Evolutionary conservation across 768 basidiomycete species (phyloP).

Genomic region (Leucosporidium yakuticum): DNA sequence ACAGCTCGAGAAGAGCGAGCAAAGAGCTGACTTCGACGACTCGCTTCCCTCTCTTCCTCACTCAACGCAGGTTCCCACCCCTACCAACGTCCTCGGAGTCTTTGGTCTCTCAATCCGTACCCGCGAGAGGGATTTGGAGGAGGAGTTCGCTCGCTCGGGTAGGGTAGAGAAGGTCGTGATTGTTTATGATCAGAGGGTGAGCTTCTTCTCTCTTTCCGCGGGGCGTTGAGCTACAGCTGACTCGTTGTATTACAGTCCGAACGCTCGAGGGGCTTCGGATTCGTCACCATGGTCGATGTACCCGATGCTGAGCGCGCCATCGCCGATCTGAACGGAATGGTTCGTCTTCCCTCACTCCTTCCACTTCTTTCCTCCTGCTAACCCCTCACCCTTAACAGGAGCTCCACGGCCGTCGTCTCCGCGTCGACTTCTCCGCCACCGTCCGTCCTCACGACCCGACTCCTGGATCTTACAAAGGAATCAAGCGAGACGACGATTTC

Average conservation of each 20-base stretch:
- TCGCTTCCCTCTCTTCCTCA: no score
- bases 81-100: conserved; percentile 81
- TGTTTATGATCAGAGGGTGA: conserved; percentile 68
- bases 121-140: conserved; percentile 84
- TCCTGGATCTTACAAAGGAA: conserved; percentile 95
- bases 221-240: neutral
- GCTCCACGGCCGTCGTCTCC: conserved; percentile 88
- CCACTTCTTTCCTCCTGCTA: neutral
- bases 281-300: conserved; percentile 85
- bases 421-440: conserved; percentile 95
- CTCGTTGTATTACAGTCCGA: conserved; percentile 59
- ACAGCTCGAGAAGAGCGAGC: no score
- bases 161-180: conserved; percentile 84
- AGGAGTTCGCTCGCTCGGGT: conserved; percentile 84
- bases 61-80: conserved; percentile 7
- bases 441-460: conserved; percentile 90
- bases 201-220: conserved; percentile 1
- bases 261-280: conserved; percentile 94
- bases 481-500: conserved; percentile 47
- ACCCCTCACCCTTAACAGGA: conserved; percentile 51
- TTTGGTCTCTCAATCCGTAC: conserved; percentile 97
- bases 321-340: conserved; percentile 82
- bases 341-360: conserved; percentile 40
- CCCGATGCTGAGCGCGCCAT: conserved; percentile 85
- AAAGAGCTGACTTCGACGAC: no score